Evolutionary conservation across 2,329 filamentous ascomycete genomes (phyloP).

Genomic region (Ceratocystiopsis sp.): DNA sequence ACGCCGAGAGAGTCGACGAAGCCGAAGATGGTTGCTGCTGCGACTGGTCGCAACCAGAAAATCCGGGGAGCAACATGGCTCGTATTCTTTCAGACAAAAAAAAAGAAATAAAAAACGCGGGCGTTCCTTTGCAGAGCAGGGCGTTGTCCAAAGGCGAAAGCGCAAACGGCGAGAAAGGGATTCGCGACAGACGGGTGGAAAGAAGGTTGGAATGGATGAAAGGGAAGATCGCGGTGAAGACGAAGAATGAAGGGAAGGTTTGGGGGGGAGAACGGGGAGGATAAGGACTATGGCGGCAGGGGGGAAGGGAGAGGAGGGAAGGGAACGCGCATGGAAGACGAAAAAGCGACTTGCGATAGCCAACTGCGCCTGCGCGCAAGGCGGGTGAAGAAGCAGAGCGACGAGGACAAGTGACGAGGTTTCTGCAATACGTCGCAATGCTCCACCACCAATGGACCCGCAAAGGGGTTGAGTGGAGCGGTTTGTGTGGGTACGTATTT

Average conservation of each 20-base stretch:
- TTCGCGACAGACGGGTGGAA: not conserved
- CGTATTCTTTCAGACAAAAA: too few species aligned
- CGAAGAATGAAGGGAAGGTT: slow-evolving; percentile 6
- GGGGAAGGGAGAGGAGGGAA: slow-evolving; percentile 2
- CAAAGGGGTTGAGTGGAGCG: too few species aligned
- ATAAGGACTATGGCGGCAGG: not conserved
- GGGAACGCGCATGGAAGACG: not conserved
- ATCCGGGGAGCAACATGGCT: slow-evolving; percentile 8
- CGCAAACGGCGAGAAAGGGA: not conserved
- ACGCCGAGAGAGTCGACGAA: not conserved
- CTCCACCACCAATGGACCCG: too few species aligned
- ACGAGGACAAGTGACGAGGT: too few species aligned
- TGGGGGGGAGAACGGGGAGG: not conserved
- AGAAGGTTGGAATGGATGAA: slow-evolving; percentile 1
- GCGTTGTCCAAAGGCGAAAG: too few species aligned
- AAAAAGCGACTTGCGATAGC: too few species aligned
- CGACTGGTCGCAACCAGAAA: slow-evolving; percentile 8
- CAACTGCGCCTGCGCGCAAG: too few species aligned
- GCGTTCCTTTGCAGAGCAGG: too few species aligned
- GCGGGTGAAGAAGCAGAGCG: too few species aligned
- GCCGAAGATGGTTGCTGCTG: not conserved
- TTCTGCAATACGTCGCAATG: too few species aligned
- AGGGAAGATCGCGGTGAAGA: not conserved
- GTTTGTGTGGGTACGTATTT: too few species aligned
- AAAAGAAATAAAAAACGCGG: too few species aligned